Base-by-base conservation (phyloP, 257 asterid genomes). In the Cruciata laevipes region DNA sequence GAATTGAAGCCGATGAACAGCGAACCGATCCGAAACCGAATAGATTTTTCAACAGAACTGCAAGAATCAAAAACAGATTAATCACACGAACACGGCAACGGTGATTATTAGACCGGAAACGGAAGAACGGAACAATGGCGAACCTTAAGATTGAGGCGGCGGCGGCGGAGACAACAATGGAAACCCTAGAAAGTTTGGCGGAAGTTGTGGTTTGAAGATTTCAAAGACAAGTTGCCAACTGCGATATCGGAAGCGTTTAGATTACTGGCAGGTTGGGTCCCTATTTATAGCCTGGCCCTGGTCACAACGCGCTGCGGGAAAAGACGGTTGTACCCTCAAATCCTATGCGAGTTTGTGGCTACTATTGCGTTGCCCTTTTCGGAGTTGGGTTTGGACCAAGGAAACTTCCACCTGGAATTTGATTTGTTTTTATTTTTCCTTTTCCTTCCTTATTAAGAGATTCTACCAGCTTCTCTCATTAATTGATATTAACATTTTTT, bases 231-330 rank as follows among this genome's bases (percentile, higher is more conserved):
- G 4, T 21, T 20, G 56, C 3, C 20, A n/a, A 38, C 1, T 12
- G 31, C n/a, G 21, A 9, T 5, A 32, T 10, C 7, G 59, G 8
- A 14, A 65, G 55, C 35, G 58, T 14, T n/a, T 58, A 8, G 14
- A 20, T 2, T 67, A 11, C 21, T 10, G 10, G 55, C 23, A 38
- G 1, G 42, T 17, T 3, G 13, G n/a, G 20, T 5, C 55, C 3
- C 25, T 38, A 68, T 74, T 74, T 74, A 74, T 68, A 68, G 18
- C 17, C 42, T 69, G 73, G 66, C 73, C 35, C 16, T 8, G 60
- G 69, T 35, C 24, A 10, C 3, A 7, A 4, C 9, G 49, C 27
- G 8, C 25, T 49, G 10, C 0, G 6, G 8, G 37, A n/a, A 73
- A 51, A 61, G 63, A 73, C 77, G 0, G 14, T 7, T 51, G 4